Percentiles rank a stretch among this genome's conserved stretches.
Evolutionary conservation across 352 stramenopile genomes (phyloP).

Genomic region (Pythium grandisporangium): DNA sequence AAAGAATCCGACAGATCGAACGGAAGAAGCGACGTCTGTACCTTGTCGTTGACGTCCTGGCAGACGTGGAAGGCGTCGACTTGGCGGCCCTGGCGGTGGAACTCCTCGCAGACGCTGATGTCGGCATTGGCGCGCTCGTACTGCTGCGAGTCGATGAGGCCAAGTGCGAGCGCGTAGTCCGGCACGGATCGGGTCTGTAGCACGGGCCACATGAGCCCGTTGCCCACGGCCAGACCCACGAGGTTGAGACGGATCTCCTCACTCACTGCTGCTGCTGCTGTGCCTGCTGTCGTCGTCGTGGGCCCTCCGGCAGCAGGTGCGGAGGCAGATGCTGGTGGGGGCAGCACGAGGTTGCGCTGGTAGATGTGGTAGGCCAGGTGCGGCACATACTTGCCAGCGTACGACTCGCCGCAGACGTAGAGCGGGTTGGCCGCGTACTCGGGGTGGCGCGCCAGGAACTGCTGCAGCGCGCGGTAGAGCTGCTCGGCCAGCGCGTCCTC

Average conservation of each 20-base stretch:
- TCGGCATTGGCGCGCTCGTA: constrained; percentile 65
- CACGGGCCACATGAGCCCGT: constrained; percentile 82
- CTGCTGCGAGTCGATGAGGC: constrained; percentile 76
- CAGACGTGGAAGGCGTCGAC: constrained; percentile 69
- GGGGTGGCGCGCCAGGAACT: constrained; percentile 86
- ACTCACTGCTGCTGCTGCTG: no score
- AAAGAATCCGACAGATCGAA: neutral
- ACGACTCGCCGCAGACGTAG: constrained; percentile 87
- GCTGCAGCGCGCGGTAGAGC: constrained; percentile 89
- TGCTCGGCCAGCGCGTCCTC: constrained; percentile 71
- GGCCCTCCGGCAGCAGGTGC: neutral
- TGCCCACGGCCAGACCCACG: constrained; percentile 86
- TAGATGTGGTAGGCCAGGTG: constrained; percentile 93
- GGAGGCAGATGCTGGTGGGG: constrained; percentile 3
- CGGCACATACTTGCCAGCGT: constrained; percentile 96
- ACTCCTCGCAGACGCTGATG: constrained; percentile 68
- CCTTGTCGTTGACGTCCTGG: constrained; percentile 46
- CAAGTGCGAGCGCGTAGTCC: constrained; percentile 72
- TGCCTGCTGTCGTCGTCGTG: no score
- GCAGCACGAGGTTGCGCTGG: constrained; percentile 49
- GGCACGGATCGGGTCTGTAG: constrained; percentile 72
- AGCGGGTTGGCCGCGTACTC: constrained; percentile 59
- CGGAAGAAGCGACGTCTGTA: constrained; percentile 2
- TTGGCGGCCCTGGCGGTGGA: constrained; percentile 60
- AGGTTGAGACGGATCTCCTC: constrained; percentile 60